These are phyloP conservation scores for Lanzia echinophila DNA, from an alignment of 2,329 filamentous ascomycete genomes.

Conservation along the genomic window DNA sequence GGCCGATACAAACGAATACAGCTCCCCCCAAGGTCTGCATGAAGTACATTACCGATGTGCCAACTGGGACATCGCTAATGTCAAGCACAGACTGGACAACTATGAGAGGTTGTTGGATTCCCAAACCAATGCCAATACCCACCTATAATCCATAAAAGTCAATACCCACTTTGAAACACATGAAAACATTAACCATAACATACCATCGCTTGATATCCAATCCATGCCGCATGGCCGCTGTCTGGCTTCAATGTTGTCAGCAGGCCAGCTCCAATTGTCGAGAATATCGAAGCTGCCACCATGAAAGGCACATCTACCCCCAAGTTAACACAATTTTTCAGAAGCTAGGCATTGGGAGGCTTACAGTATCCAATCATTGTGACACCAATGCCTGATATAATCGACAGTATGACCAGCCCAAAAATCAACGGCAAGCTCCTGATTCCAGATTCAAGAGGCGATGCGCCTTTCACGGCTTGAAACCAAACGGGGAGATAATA, in stretches of 20 bases:
- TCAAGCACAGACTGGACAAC: conserved; percentile 52
- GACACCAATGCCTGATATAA: not conserved
- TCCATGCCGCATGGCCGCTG: conserved; percentile 44
- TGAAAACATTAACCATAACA: too few species aligned
- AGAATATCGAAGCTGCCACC: conserved; percentile 43
- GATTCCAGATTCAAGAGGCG: conserved; percentile 40
- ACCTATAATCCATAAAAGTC: too few species aligned
- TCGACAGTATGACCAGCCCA: conserved; percentile 25
- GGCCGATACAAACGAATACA: conserved; percentile 51
- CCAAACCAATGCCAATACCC: conserved; percentile 51
- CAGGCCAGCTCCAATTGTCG: conserved; percentile 38
- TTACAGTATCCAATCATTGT: conserved; percentile 32
- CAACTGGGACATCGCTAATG: conserved; percentile 45
- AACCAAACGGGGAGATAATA: conserved; percentile 44
- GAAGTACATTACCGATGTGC: conserved; percentile 49
- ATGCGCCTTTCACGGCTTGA: conserved; percentile 39
- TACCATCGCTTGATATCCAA: conserved; percentile 54
- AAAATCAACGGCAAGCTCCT: conserved; percentile 31
- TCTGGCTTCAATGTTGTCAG: conserved; percentile 45
- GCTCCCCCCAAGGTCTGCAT: conserved; percentile 52
- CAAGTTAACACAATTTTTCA: too few species aligned
- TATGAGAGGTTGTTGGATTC: conserved; percentile 52
- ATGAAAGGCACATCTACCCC: too few species aligned
- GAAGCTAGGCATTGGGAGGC: too few species aligned
- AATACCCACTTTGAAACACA: too few species aligned